phyloP scores from a whole-genome alignment of 2,329 filamentous ascomycete genomes.

The Alternaria angustiovoidea region DNA sequence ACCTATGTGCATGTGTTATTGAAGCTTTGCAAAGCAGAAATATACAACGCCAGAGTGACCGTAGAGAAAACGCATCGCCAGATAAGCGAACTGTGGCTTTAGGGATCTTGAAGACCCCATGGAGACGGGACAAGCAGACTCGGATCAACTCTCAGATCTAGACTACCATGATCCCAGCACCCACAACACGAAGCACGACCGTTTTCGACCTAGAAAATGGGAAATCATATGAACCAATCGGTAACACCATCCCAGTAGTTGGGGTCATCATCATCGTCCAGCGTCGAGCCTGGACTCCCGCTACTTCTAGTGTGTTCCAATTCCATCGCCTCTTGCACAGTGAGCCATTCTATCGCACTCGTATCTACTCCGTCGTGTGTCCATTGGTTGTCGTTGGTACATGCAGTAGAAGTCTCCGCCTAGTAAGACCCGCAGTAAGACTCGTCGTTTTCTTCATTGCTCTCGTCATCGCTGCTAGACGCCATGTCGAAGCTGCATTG shows the following conservation, averaged over 20 bases:
- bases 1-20: not conserved
- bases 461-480: not conserved
- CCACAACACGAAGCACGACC: not conserved
- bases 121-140: not conserved
- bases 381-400: not conserved
- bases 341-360: constrained; percentile 27
- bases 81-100: not conserved
- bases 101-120: not conserved
- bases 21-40: not conserved
- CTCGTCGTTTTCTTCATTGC: not conserved
- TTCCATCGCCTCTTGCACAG: constrained; percentile 21
- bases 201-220: not conserved
- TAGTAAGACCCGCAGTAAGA: not conserved
- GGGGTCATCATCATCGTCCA: constrained; percentile 9
- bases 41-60: not conserved
- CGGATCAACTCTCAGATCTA: not conserved
- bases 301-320: not conserved
- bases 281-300: not conserved
- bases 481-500: not conserved
- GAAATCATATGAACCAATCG: constrained; percentile 19
- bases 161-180: not conserved
- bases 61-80: not conserved
- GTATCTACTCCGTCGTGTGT: constrained; percentile 4
- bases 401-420: not conserved
- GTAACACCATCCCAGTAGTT: constrained; percentile 20